Conservation (phyloP, 805 yeast genomes). For the Myxozyma vanderwaltii region DNA sequence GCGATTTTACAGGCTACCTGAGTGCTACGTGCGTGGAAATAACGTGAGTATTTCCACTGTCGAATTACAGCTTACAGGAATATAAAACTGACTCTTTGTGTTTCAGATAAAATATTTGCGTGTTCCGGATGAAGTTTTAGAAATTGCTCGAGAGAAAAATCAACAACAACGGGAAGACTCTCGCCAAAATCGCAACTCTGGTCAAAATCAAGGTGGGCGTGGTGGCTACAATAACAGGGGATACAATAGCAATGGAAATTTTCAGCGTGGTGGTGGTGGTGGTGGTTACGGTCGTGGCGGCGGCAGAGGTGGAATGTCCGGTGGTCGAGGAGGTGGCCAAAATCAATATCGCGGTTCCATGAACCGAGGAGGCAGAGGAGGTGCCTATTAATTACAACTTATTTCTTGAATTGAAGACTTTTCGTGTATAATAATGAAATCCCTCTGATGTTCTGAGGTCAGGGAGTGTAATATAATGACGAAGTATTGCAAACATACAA, state of each 20-base stretch:
- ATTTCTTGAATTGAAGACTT: not conserved
- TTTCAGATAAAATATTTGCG: slow-evolving; percentile 47
- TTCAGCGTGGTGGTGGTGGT: slow-evolving; percentile 20
- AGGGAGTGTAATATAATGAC: not conserved
- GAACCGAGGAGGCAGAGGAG: slow-evolving; percentile 5
- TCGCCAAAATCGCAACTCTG: slow-evolving; percentile 30
- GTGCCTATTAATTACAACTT: not conserved
- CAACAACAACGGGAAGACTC: slow-evolving; percentile 43
- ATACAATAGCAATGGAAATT: slow-evolving; percentile 10
- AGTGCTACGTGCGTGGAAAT: slow-evolving; percentile 80
- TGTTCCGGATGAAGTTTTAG: slow-evolving; percentile 47
- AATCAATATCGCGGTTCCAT: slow-evolving; percentile 1
- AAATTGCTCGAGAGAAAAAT: slow-evolving; percentile 45
- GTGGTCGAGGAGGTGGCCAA: slow-evolving; percentile 24
- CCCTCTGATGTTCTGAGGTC: not conserved
- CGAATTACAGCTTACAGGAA: too few relatives aligned
- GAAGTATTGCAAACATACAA: not conserved
- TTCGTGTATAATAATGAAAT: not conserved
- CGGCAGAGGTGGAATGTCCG: slow-evolving; percentile 12
- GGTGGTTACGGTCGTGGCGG: slow-evolving; percentile 18
- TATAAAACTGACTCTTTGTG: slow-evolving; percentile 5
- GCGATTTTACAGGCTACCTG: slow-evolving; percentile 63
- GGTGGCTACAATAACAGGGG: slow-evolving; percentile 30
- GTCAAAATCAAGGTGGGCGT: slow-evolving; percentile 26
- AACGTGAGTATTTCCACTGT: too few relatives aligned